phyloP scores from a whole-genome alignment of 2,329 filamentous ascomycete genomes.

The Diatrype stigma region DNA sequence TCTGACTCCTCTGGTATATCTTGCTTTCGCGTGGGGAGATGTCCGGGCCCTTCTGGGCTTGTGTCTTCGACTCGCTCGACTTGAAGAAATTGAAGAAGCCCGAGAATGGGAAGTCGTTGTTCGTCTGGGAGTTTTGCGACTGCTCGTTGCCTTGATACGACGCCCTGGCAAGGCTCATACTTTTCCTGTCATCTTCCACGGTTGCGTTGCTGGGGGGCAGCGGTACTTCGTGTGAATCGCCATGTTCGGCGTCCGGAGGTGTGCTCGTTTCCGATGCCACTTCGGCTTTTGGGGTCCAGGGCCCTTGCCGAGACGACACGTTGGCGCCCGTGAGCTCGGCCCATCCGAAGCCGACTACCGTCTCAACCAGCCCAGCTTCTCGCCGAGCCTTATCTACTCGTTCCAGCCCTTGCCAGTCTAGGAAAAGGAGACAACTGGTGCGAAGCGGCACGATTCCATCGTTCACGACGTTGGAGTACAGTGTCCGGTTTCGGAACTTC shows the following conservation, averaged over 20 bases:
- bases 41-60: constrained; percentile 24
- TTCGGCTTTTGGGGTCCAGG: constrained; percentile 31
- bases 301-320: constrained; percentile 43
- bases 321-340: constrained; percentile 80
- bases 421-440: constrained; percentile 91
- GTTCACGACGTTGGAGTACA: constrained; percentile 97
- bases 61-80: constrained; percentile 48
- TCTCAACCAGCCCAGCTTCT: constrained; percentile 88
- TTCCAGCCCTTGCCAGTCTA: constrained; percentile 93
- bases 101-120: constrained; percentile 50
- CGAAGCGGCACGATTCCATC: constrained; percentile 93
- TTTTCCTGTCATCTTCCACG: constrained; percentile 61
- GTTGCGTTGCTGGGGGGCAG: constrained; percentile 64
- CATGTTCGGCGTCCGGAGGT: constrained; percentile 6
- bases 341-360: constrained; percentile 91
- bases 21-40: constrained; percentile 59
- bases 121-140: constrained; percentile 26
- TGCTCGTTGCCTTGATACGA: constrained; percentile 25
- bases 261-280: constrained; percentile 26
- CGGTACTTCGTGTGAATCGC: constrained; percentile 58
- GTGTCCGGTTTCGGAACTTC: constrained; percentile 83
- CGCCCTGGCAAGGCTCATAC: constrained; percentile 42
- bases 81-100: constrained; percentile 73
- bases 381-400: constrained; percentile 90
- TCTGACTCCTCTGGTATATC: constrained; percentile 77